Base-by-base conservation (phyloP, 1,284 basidiomycete genomes). In the Puccinia brachypodii region DNA sequence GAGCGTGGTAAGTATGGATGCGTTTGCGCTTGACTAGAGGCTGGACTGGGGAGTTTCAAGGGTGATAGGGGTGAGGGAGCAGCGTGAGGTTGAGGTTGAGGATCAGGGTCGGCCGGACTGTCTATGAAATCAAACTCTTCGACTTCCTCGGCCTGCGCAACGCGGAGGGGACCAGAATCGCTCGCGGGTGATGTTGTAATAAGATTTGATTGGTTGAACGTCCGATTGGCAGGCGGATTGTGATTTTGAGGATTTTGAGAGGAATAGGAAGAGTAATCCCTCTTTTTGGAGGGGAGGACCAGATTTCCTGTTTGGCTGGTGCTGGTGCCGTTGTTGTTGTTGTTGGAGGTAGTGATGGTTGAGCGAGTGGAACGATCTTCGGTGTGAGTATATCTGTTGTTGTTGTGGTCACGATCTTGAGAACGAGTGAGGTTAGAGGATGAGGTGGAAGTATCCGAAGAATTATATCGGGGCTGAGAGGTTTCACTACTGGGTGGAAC, bases 91-190 rank as follows among this genome's bases (percentile, higher is more conserved):
- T 72, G 78, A 62, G 28, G 68, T 28, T 38, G 33, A 31, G 78
- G 78, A 62, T 53, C 69, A n/a, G 68, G 78, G 60, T 80, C 78
- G 19, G 78, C 68, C 53, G 78, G 58, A 72, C 78, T 80, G 50
- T 73, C 78, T 13, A 58, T 68, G 73, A 80, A 80, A 50, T 80
- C 78, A 73, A 80, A 80, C 31, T 80, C 78, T 56, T 80, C 78
- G 3, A 80, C 53, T 68, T 80, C 78, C 16, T 80, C 78, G n/a
- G 78, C 64, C 33, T 79, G 78, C 1, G 58, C 78, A 25, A 80
- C 78, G n/a, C 69, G 68, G 22, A 72, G 53, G 40, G 78, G 78
- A 33, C 53, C 69, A 8, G 50, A 50, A 53, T 79, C 64, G 44
- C 76, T 71, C 22, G 68, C 76, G 14, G 76, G 76, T 79, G 76